Evolutionary conservation across 768 basidiomycete species (phyloP), one percentile per base, ranked within the genome.

Genomic region (Tricholomella constricta): DNA sequence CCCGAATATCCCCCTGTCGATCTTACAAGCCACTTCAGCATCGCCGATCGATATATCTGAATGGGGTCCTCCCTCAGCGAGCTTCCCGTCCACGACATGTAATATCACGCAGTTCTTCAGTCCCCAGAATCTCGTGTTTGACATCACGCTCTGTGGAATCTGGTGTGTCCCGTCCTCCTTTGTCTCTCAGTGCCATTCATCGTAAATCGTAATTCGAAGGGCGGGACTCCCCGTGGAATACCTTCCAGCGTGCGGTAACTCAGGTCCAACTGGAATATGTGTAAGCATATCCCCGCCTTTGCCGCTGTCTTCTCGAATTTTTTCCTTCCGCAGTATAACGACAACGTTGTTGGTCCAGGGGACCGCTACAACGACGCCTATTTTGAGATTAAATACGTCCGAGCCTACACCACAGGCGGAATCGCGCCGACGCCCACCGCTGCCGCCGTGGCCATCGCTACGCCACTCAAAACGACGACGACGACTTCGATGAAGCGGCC

Each of bases 301-400:
- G n/a, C n/a, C 59, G 6, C n/a, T n/a, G 48, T 31, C 29, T 31
- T n/a, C n/a, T n/a, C n/a, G n/a, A n/a, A n/a, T n/a, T n/a, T n/a
- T n/a, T n/a, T 35, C 14, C 36, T 40, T 37, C 34, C n/a, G 35
- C 45, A 80, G 72, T 82, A 81, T 60, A 72, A 73, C 23, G 79
- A 80, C 61, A 80, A 78, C 55, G 79, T 82, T 14, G 69, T 78
- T 40, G 77, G 78, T 25, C 62, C 75, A 4, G 76, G 75, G 8
- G 65, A 60, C 35, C 69, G 69, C 48, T 79, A 72, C 59, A 65
- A 74, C 59, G 60, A 72, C 27, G 78, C 79, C 3, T 86, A 81
- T 68, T 91, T 88, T 59, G 86, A 89, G 66, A 74, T 90, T 61
- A 74, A 76, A 48, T 84, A 84, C 56, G 69, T 91, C 26, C 82